These are phyloP conservation scores for Xerocomus amazonicus DNA, from an alignment of 1,284 basidiomycete species.

Conservation along the genomic window DNA sequence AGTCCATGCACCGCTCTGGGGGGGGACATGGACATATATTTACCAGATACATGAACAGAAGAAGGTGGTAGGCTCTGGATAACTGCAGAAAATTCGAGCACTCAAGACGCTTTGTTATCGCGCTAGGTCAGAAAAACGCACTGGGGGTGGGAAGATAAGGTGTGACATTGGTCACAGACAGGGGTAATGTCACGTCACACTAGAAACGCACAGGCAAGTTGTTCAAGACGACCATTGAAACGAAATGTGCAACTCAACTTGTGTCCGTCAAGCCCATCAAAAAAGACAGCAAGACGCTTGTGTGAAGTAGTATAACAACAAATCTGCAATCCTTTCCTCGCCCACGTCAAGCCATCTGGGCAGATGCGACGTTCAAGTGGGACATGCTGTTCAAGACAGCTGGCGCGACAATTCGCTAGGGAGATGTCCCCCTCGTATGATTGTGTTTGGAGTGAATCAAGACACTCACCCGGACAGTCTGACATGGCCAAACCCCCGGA, in stretches of 20 bases:
- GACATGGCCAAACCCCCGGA: slow-evolving; percentile 11
- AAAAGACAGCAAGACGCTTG: slow-evolving; percentile 21
- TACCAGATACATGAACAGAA: neutral
- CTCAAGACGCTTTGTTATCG: slow-evolving; percentile 1
- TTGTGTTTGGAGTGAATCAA: slow-evolving; percentile 28
- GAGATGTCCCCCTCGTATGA: slow-evolving; percentile 24
- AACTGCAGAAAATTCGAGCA: neutral
- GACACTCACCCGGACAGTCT: slow-evolving; percentile 27
- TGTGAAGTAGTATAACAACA: slow-evolving; percentile 30
- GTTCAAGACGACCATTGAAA: slow-evolving; percentile 28
- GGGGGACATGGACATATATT: neutral
- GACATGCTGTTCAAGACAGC: neutral
- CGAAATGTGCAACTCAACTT: slow-evolving; percentile 26
- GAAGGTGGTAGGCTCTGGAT: slow-evolving; percentile 4
- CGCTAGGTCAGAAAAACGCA: slow-evolving; percentile 1
- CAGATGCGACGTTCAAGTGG: neutral
- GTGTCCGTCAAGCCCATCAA: slow-evolving; percentile 28
- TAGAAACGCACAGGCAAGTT: slow-evolving; percentile 27
- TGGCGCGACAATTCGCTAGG: neutral
- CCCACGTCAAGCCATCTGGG: slow-evolving; percentile 11
- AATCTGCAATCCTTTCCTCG: slow-evolving; percentile 2
- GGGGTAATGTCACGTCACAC: slow-evolving; percentile 32
- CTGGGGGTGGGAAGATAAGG: slow-evolving; percentile 13
- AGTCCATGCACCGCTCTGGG: neutral
- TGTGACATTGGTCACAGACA: slow-evolving; percentile 30